Percentiles rank a stretch among this genome's conserved stretches.
Conservation (phyloP, 768 basidiomycete genomes). For the Leccinum truebloodii region DNA sequence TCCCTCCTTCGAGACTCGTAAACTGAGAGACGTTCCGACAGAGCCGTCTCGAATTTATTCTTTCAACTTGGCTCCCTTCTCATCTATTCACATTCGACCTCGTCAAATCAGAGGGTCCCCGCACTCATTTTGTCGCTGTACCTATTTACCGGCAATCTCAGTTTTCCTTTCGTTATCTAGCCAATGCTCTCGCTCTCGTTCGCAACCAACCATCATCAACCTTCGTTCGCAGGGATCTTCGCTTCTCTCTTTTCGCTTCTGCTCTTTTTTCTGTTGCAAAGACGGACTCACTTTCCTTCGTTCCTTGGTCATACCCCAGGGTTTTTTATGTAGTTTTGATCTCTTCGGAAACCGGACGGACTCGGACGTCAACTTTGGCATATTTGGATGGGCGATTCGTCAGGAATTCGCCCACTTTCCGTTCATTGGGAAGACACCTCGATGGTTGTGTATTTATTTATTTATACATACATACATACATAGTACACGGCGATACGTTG, state of each 20-base stretch:
- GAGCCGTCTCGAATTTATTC: background rate
- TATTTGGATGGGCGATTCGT: background rate
- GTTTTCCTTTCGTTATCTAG: constrained; percentile 3
- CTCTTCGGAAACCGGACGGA: constrained; percentile 5
- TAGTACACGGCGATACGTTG: background rate
- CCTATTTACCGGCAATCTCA: constrained; percentile 1
- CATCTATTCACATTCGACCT: background rate
- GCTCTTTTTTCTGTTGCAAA: constrained; percentile 11
- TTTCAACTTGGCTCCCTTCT: background rate
- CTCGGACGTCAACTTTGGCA: constrained; percentile 2
- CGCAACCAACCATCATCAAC: background rate
- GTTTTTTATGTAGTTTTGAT: constrained; percentile 9
- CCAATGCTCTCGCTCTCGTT: constrained; percentile 10
- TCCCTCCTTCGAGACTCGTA: background rate
- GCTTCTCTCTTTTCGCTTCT: background rate
- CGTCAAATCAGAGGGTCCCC: background rate
- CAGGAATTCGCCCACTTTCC: background rate
- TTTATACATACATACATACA: background rate
- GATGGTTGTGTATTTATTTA: constrained; percentile 6
- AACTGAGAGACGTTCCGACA: constrained; percentile 5
- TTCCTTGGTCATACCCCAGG: background rate
- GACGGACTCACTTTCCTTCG: constrained; percentile 16
- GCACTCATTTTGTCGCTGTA: background rate
- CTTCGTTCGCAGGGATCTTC: constrained; percentile 21
- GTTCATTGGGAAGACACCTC: constrained; percentile 6